Conservation (phyloP, 2,329 filamentous ascomycete species). For the Fusarium sp. region DNA sequence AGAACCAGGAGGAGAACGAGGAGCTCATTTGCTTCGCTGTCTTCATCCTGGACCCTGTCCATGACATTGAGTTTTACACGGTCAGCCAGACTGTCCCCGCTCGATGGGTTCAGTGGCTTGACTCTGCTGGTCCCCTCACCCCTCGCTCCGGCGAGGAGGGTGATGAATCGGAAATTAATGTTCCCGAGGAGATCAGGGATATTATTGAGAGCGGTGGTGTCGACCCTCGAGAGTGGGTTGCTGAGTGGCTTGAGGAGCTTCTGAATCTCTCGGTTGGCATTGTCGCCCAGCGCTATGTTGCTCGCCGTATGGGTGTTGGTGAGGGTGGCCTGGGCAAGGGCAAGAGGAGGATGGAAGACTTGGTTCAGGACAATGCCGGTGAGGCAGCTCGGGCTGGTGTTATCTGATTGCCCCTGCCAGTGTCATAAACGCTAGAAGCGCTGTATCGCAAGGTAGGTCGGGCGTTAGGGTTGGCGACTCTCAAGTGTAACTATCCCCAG, state of each 20-base stretch:
- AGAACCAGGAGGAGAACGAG: constrained; percentile 65
- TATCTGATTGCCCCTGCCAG: constrained; percentile 50
- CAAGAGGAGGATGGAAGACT: constrained; percentile 68
- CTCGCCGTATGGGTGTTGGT: constrained; percentile 93
- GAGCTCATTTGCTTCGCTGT: constrained; percentile 79
- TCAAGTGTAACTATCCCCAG: constrained; percentile 30
- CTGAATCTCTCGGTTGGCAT: constrained; percentile 83
- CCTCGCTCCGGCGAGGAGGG: constrained; percentile 64
- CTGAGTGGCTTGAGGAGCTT: constrained; percentile 95
- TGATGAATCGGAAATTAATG: constrained; percentile 51
- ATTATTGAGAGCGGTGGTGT: constrained; percentile 82
- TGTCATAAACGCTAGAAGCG: constrained; percentile 9
- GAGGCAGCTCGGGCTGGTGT: constrained; percentile 71
- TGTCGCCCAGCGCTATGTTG: constrained; percentile 95
- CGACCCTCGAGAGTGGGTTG: constrained; percentile 95
- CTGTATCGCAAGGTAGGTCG: constrained; percentile 34
- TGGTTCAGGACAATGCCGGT: constrained; percentile 67
- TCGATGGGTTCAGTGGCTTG: constrained; percentile 92
- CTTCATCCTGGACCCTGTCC: constrained; percentile 87
- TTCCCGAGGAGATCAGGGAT: constrained; percentile 87
- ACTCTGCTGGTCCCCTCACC: constrained; percentile 73
- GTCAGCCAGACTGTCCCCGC: constrained; percentile 86
- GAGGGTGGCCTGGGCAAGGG: constrained; percentile 76
- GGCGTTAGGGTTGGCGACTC: constrained; percentile 39
- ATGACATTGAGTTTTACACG: constrained; percentile 87